Base-by-base conservation (phyloP, 139 green algal species). In the Picochlorum sp. region DNA sequence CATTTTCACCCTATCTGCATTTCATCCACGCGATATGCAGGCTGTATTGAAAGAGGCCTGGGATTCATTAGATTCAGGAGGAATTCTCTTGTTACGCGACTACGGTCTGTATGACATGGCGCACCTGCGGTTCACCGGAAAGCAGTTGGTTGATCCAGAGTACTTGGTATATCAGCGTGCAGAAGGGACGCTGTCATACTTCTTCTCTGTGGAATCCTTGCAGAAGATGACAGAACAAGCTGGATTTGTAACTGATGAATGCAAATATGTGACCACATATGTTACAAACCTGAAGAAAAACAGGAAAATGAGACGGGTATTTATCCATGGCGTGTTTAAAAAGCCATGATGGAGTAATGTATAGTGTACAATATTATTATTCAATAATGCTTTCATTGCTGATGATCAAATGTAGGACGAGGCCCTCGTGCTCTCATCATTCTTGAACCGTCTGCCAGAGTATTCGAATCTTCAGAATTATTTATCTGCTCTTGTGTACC, bases 41-140 rank as follows among this genome's bases (percentile, higher is more conserved):
- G 50, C 47, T 44, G 58, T 70, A 58, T 70, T 82, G 57, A 23
- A 13, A 2, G 34, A 55, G 21, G 77, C 77, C 16, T 70, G 47
- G 20, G 67, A 66, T 0, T 54, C 66, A 23, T 62, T 95, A 44
- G 31, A 38, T 16, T 78, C 77, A 0, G 86, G 82, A 9, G 87
- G 87, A 9, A 45, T 69, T 41, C 63, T 92, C 31, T 65, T 87
- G 28, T 71, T 95, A 15, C 63, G 87, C 1, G 87, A 95, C 62
- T 86, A 95, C 66, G 87, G 80, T 1, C 60, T 88, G 59, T 88
- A 85, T 45, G 87, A 95, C 62, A 78, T 94, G 70, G 83, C 85
- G 8, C 78, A 84, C 21, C 64, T 82, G 49, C 34, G 77, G 24
- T 76, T 63, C 20, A 37, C 67, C 4, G 64, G 62, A 4, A 21